phyloP scores from a whole-genome alignment of 1,139 yeast species.

The Lodderomyces elongisporus region DNA sequence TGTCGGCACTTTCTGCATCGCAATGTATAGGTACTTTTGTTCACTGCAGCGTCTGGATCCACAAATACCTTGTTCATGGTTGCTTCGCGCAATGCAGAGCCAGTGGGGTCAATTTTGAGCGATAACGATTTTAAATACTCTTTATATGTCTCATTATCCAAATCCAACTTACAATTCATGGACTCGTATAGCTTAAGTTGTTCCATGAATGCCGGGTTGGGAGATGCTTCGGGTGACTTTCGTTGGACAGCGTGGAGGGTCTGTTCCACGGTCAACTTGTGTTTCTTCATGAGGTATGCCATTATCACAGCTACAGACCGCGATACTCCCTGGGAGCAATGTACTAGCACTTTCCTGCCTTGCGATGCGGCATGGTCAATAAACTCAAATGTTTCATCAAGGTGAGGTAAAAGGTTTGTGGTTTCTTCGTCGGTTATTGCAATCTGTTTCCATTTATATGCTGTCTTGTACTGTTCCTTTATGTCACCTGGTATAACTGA shows the following conservation, averaged over 20 bases:
- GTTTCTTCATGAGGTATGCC: constrained; percentile 76
- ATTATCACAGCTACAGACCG: constrained; percentile 69
- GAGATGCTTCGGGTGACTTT: constrained; percentile 54
- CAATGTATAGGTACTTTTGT: constrained; percentile 24
- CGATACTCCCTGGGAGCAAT: constrained; percentile 86
- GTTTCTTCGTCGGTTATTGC: constrained; percentile 63
- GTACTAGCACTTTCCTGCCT: constrained; percentile 47
- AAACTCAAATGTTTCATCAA: constrained; percentile 58
- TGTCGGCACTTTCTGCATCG: constrained; percentile 71
- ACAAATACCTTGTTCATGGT: constrained; percentile 7
- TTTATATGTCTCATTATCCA: constrained; percentile 20
- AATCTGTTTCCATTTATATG: constrained; percentile 57
- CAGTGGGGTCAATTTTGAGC: constrained; percentile 27
- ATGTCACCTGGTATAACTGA: constrained; percentile 64
- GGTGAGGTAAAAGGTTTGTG: constrained; percentile 58
- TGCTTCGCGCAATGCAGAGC: constrained; percentile 17
- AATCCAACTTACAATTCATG: constrained; percentile 27
- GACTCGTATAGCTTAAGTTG: constrained; percentile 61
- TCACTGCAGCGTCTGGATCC: constrained; percentile 12
- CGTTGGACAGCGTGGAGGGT: constrained; percentile 70
- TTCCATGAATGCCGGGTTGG: constrained; percentile 72
- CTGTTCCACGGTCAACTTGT: constrained; percentile 52
- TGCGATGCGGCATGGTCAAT: constrained; percentile 46
- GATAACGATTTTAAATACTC: constrained; percentile 23
- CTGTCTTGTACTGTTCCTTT: constrained; percentile 43